Percentiles rank a stretch among this genome's conserved stretches.
Conservation (phyloP, 179 eudicot species). For the Corrigiola litoralis region DNA sequence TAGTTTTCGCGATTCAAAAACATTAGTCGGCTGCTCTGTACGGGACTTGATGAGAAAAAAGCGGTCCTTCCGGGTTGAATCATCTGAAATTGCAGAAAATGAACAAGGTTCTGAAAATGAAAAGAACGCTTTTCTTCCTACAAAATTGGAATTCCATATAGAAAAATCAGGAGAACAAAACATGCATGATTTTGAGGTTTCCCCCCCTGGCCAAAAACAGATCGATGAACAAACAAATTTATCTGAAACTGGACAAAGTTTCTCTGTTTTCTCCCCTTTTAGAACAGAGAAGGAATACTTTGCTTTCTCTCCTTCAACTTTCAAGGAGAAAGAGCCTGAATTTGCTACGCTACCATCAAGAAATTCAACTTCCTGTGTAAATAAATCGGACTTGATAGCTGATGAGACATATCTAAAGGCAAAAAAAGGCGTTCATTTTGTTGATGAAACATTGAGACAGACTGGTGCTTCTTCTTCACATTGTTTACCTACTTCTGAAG, state of each 20-base stretch:
- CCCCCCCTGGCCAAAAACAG: conserved; percentile 9
- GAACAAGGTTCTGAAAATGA: conserved; percentile 26
- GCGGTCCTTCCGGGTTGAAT: conserved; percentile 39
- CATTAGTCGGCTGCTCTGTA: conserved; percentile 49
- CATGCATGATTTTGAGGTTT: conserved; percentile 22
- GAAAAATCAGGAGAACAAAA: conserved; percentile 19
- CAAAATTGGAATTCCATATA: conserved; percentile 23
- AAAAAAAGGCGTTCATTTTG: conserved; percentile 2
- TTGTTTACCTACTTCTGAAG: conserved; percentile 3
- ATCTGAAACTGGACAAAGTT: conserved; percentile 10
- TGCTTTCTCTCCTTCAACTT: conserved; percentile 11
- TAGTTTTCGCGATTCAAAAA: conserved; percentile 28
- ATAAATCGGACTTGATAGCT: conserved; percentile 7
- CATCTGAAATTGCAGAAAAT: conserved; percentile 25
- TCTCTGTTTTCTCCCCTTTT: neutral
- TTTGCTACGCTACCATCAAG: conserved; percentile 1
- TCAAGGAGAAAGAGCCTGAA: conserved; percentile 7
- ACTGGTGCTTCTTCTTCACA: conserved; percentile 17
- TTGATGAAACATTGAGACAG: conserved; percentile 14
- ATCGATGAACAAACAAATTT: conserved; percentile 13
- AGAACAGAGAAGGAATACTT: conserved; percentile 12
- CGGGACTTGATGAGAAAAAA: conserved; percentile 93
- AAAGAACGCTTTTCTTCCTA: conserved; percentile 16
- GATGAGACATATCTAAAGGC: conserved; percentile 10
- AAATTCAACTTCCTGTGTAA: conserved; percentile 8